These are phyloP conservation scores for Eucalyptus marginata DNA, from an alignment of 345 rosid species.

Conservation along the genomic window DNA sequence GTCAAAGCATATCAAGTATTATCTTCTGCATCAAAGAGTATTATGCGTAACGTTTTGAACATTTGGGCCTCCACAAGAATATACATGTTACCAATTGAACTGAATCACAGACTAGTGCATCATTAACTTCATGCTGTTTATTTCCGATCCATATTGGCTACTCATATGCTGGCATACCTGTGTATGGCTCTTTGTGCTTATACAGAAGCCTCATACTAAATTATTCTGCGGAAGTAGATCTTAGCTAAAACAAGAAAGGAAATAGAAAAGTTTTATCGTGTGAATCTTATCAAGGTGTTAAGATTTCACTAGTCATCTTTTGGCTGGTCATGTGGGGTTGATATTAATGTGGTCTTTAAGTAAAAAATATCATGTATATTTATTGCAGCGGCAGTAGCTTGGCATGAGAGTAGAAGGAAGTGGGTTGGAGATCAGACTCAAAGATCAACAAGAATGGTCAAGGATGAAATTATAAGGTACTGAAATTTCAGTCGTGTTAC, in stretches of 20 bases:
- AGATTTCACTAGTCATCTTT: background rate
- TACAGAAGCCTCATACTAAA: background rate
- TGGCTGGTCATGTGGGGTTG: background rate
- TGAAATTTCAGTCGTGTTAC: background rate
- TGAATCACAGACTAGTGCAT: background rate
- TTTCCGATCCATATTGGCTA: background rate
- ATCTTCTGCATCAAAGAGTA: background rate
- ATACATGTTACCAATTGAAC: background rate
- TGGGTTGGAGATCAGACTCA: slow-evolving; percentile 66
- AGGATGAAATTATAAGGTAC: slow-evolving; percentile 79
- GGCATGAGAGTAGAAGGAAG: slow-evolving; percentile 70
- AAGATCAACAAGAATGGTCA: slow-evolving; percentile 15
- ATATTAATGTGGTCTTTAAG: background rate
- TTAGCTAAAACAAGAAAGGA: background rate
- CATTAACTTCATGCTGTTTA: background rate
- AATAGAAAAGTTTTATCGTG: background rate
- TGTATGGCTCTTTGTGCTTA: background rate
- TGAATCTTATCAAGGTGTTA: background rate
- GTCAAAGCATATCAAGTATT: background rate
- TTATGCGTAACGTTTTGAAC: background rate
- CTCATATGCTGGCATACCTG: background rate
- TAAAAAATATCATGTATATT: background rate
- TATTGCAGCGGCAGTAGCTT: slow-evolving; percentile 46
- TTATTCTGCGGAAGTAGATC: background rate
- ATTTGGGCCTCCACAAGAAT: background rate